Base-by-base conservation (phyloP, 1,284 basidiomycete species). In the Neonothopanus nambi region DNA sequence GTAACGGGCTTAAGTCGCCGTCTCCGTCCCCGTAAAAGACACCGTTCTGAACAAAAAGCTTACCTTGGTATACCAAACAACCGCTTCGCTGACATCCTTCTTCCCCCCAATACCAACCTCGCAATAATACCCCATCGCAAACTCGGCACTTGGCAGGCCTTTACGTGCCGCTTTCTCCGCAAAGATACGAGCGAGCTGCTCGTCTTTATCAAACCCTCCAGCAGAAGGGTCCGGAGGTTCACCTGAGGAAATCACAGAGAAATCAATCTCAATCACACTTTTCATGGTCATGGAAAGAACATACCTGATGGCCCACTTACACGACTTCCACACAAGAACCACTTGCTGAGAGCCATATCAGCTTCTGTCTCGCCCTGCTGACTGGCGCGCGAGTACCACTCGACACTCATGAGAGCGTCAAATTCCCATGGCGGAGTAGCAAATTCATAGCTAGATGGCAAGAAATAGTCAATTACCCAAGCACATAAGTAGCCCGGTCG, bases 291-390 rank as follows among this genome's bases (percentile, higher is more conserved):
- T 28, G 26, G 11, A 28, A 28, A 28, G 11, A 28, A 5, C 26
- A 5, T 13, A 23, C 45, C 33, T 20, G 11, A 23, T 20, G 39
- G 28, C 20, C 82, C 82, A 36, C 91, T 87, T 0, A 85, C 85
- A 0, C 92, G 93, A 42, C 65, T 67, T 0, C 77, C 77, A 67
- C 94, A 96, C 47, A 97, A 71, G 77, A 96, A 97, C 95, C 94
- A 97, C 70, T 95, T 97, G 70, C 83, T 87, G 44, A 97, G 77
- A 6, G 93, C 94, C 93, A 98, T 95, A 68, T 98, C 94, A 0
- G 95, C 95, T 66, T 98, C 94, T 39, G 82, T 77, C 70, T 97
- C 92, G 30, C 91, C 91, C 60, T 88, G 83, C 70, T 95, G 87
- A 54, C 84, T 89, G 0, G 95, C 95, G 7, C 89, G 74, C 15